Conservation (phyloP, 1,284 basidiomycete species). For the Neotropicomus parvogracilis region DNA sequence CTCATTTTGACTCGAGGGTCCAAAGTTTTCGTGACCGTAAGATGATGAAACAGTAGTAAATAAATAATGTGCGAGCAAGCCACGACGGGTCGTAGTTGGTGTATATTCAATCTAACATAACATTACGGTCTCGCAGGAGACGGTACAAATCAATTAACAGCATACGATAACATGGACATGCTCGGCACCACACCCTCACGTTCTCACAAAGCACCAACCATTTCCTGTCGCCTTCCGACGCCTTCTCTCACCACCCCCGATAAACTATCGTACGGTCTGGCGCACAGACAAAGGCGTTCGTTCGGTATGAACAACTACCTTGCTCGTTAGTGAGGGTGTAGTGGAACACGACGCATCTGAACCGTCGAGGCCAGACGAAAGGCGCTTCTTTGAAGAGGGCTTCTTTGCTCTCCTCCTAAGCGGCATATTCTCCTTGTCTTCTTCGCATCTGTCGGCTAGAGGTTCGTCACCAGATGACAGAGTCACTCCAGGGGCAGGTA, state of each 20-base stretch:
- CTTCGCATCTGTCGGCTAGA: constrained; percentile 27
- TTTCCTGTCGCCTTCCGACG: neutral
- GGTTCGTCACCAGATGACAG: constrained; percentile 13
- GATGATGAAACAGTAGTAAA: constrained; percentile 1
- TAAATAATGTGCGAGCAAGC: no score
- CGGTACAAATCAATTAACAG: constrained; percentile 34
- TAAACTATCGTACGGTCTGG: constrained; percentile 21
- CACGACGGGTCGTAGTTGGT: no score
- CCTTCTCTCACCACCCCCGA: neutral
- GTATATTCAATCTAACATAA: constrained; percentile 26
- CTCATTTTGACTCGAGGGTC: constrained; percentile 18
- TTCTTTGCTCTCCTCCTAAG: constrained; percentile 44
- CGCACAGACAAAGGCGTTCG: constrained; percentile 20
- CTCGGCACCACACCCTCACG: constrained; percentile 13
- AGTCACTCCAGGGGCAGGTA: neutral
- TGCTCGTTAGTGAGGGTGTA: constrained; percentile 11
- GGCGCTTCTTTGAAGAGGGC: constrained; percentile 27
- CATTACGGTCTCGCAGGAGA: constrained; percentile 30
- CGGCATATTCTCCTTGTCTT: constrained; percentile 56
- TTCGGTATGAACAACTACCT: constrained; percentile 4
- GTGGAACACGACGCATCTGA: constrained; percentile 19
- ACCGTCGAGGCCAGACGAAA: constrained; percentile 12
- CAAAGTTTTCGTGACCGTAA: neutral
- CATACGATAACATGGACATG: constrained; percentile 31
- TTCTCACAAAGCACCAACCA: constrained; percentile 4